Base-by-base conservation (phyloP, 495 filamentous ascomycete species). In the Penicillium diatomitis region DNA sequence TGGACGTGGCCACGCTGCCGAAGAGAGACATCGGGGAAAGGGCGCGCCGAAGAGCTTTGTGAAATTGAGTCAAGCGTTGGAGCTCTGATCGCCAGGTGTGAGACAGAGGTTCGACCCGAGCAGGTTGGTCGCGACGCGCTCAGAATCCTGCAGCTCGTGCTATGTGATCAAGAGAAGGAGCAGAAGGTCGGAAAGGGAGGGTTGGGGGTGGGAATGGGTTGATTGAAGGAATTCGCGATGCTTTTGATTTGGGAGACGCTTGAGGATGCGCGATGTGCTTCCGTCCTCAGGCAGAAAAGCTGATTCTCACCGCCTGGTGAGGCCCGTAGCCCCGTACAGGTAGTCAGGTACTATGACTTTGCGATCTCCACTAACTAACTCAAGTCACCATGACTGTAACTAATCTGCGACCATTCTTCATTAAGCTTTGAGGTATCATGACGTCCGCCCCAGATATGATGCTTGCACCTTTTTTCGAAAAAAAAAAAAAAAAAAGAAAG, bases 1-100 rank as follows among this genome's bases (percentile, higher is more conserved):
- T 50, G 56, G 66, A 64, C 29, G 8, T 32, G 8, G 12, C 41
- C 47, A 69, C 59, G 46, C 61, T 55, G 55, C 81, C 81, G 65
- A 94, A 95, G 60, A 95, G 80, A 48, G 67, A 68, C 69, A 72
- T 72, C 51, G 50, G 20, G 20, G 50, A 58, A 61, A 52, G 57
- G 58, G 53, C 53, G 53, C 48, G 52, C 44, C 38, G 46, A 38
- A 48, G 35, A 49, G 33, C 29, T 38, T 39, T 8, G 42, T 20
- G n/a, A 9, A 33, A 40, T 32, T 20, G 20, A 20, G 20, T 20
- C 20, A 20, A 20, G 20, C 20, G 20, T 20, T 20, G 20, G 20
- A 20, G 20, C 20, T 20, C 20, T 20, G 20, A 20, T 20, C 20
- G 20, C 20, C 20, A 20, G 20, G 20, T 20, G 20, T 20, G 20